Conservation (phyloP, 1,284 basidiomycete genomes). For the Cryptococcus jaspeensis region DNA sequence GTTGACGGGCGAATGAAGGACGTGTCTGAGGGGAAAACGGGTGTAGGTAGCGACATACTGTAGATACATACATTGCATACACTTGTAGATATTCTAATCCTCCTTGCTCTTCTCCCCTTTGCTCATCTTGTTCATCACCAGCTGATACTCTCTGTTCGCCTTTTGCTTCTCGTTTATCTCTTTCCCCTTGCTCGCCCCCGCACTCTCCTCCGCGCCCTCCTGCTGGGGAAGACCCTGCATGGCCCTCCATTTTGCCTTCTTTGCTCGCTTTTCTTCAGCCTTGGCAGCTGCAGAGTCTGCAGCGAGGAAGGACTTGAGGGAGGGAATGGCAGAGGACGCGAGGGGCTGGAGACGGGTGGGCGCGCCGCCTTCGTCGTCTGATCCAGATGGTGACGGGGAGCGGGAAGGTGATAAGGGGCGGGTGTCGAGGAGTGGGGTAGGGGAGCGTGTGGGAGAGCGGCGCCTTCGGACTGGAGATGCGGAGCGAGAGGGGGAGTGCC, state of each 20-base stretch:
- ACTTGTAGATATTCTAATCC: background rate
- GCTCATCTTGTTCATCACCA: conserved; percentile 46
- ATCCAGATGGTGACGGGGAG: conserved; percentile 27
- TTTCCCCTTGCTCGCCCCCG: conserved; percentile 16
- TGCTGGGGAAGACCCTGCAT: conserved; percentile 52
- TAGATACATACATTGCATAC: background rate
- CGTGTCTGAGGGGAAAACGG: conserved; percentile 11
- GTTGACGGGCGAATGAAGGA: conserved; percentile 73
- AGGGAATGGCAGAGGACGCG: conserved; percentile 70
- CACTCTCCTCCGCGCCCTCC: conserved; percentile 32
- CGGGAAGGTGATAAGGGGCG: conserved; percentile 13
- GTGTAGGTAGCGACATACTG: background rate
- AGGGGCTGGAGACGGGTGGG: conserved; percentile 56
- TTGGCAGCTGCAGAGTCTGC: conserved; percentile 67
- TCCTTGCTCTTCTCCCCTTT: conserved; percentile 26
- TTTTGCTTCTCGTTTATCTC: conserved; percentile 43
- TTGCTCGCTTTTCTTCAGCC: conserved; percentile 63
- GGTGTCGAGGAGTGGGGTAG: conserved; percentile 17
- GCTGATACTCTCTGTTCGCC: conserved; percentile 44
- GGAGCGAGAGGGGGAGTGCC: conserved; percentile 5
- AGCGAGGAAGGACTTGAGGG: conserved; percentile 73
- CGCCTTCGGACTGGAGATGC: background rate
- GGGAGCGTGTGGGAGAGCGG: conserved; percentile 10
- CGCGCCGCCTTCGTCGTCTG: conserved; percentile 48
- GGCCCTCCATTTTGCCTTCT: conserved; percentile 70